Percentiles rank a stretch among this genome's conserved stretches.
These are phyloP conservation scores for Sporothrix pallida DNA, from an alignment of 2,329 filamentous ascomycete genomes.

Conservation along the genomic window DNA sequence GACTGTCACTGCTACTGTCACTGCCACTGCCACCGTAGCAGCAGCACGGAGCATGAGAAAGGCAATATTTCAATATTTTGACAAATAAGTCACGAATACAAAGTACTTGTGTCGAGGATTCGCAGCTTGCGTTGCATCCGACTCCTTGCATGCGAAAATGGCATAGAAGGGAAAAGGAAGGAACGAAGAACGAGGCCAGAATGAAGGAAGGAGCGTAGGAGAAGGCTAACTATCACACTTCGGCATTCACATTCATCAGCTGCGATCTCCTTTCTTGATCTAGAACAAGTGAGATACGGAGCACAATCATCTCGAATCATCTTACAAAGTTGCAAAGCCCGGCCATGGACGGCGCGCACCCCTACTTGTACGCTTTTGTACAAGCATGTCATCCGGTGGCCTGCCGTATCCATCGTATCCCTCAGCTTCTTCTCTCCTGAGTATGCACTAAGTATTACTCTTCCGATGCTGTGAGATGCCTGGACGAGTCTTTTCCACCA, in stretches of 20 bases:
- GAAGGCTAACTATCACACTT: too few relatives aligned
- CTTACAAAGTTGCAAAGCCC: too few relatives aligned
- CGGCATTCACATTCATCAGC: too few relatives aligned
- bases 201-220: background rate
- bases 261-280: too few relatives aligned
- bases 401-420: constrained; percentile 5
- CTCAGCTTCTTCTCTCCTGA: too few relatives aligned
- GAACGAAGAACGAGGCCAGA: background rate
- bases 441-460: too few relatives aligned
- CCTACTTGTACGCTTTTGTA: background rate
- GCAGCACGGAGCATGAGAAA: background rate
- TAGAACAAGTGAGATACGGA: too few relatives aligned
- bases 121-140: background rate
- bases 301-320: too few relatives aligned
- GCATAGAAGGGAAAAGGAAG: background rate
- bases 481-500: too few relatives aligned
- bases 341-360: background rate
- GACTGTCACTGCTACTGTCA: too few relatives aligned
- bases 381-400: background rate
- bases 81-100: background rate
- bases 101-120: too few relatives aligned
- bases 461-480: too few relatives aligned
- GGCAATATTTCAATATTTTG: constrained; percentile 1
- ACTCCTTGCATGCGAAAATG: constrained; percentile 6
- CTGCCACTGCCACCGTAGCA: background rate